These are phyloP conservation scores for Aegle marmelos DNA, from an alignment of 345 rosid genomes.

Conservation along the genomic window DNA sequence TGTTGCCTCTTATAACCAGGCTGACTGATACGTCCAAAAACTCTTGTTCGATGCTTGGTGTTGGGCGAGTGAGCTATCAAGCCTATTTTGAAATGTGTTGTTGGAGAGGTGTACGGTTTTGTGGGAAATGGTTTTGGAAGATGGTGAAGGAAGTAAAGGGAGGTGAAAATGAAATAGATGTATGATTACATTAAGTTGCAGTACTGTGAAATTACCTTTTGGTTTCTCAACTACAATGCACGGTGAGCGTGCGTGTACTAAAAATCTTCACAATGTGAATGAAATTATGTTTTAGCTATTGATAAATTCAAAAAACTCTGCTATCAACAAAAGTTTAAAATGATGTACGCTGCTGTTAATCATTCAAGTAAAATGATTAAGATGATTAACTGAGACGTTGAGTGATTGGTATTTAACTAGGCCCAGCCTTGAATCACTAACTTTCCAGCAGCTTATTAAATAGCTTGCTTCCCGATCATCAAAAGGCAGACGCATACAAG, in stretches of 20 bases:
- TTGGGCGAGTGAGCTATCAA: neutral
- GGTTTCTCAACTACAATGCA: neutral
- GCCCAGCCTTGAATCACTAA: no score
- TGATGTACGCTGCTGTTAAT: no score
- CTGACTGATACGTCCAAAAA: neutral
- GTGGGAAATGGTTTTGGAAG: conserved; percentile 7
- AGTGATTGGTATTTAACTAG: neutral
- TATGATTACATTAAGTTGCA: neutral
- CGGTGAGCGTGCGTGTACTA: neutral
- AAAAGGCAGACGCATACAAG: neutral
- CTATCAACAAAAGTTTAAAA: no score
- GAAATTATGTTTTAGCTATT: neutral
- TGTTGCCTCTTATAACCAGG: neutral
- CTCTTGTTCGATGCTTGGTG: neutral
- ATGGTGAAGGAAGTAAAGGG: neutral
- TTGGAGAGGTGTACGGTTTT: conserved; percentile 8
- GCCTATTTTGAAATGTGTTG: conserved; percentile 9
- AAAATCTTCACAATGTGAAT: neutral
- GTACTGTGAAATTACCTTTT: neutral
- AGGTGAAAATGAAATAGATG: conserved; percentile 5
- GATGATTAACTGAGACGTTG: no score
- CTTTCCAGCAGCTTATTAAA: no score
- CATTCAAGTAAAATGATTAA: no score
- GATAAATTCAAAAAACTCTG: neutral
- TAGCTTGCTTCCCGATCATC: neutral